Evolutionary conservation across 2,329 filamentous ascomycete species (phyloP).

Genomic region (Verticillium tricorpus): DNA sequence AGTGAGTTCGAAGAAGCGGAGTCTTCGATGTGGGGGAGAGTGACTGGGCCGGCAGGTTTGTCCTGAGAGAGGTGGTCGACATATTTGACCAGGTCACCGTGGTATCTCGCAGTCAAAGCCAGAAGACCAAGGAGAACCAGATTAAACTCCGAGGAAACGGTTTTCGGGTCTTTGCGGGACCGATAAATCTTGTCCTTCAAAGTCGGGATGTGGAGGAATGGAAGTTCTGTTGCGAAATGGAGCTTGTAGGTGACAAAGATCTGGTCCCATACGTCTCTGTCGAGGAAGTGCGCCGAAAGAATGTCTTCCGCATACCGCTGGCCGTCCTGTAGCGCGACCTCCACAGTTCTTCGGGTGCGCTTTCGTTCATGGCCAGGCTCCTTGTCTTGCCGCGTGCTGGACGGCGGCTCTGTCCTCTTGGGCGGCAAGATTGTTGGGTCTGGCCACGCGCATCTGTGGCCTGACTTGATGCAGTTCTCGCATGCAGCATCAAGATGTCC

Average conservation of each 20-base stretch:
- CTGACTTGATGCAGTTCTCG: conserved; percentile 67
- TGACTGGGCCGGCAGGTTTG: neutral
- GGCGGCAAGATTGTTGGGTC: conserved; percentile 28
- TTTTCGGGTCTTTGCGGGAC: conserved; percentile 27
- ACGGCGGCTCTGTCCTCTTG: conserved; percentile 36
- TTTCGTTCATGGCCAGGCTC: conserved; percentile 46
- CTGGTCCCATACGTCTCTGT: conserved; percentile 61
- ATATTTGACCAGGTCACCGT: conserved; percentile 54
- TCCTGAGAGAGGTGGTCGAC: conserved; percentile 33
- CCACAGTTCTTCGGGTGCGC: conserved; percentile 38
- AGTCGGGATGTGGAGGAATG: conserved; percentile 64
- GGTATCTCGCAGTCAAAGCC: conserved; percentile 65
- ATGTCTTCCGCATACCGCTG: conserved; percentile 49
- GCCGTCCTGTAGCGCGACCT: conserved; percentile 33
- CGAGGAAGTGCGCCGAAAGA: conserved; percentile 57
- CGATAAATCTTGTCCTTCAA: conserved; percentile 50
- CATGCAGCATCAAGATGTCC: conserved; percentile 53
- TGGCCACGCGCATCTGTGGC: conserved; percentile 70
- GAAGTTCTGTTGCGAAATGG: conserved; percentile 68
- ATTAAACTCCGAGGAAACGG: conserved; percentile 43
- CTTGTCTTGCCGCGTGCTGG: conserved; percentile 32
- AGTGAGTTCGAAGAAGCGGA: conserved; percentile 23
- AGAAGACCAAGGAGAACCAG: conserved; percentile 62
- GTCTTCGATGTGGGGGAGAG: neutral
- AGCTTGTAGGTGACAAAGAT: conserved; percentile 66